Percentiles rank a stretch among this genome's conserved stretches.
Conservation (phyloP, 2,329 filamentous ascomycete genomes). For the Talaromyces sp. region DNA sequence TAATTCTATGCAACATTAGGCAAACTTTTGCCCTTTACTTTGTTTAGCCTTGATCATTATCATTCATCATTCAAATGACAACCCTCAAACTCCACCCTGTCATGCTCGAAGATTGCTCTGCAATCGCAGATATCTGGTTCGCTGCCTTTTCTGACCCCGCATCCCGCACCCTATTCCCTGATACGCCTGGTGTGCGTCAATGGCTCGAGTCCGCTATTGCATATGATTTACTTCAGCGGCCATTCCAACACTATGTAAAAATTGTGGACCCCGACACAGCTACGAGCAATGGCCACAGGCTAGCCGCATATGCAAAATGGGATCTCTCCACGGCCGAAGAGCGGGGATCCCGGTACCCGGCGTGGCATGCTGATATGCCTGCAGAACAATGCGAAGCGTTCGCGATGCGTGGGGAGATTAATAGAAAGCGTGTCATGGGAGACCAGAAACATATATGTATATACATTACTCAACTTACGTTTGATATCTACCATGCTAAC, state of each 20-base stretch:
- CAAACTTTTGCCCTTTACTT: not conserved
- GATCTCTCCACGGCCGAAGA: conserved; percentile 7
- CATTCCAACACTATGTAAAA: not conserved
- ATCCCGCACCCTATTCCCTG: not conserved
- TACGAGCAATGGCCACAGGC: not conserved
- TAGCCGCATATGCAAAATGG: conserved; percentile 10
- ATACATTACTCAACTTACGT: not conserved
- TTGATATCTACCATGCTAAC: not conserved
- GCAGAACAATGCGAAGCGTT: conserved; percentile 1
- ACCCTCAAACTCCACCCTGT: not conserved
- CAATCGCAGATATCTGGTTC: conserved; percentile 4
- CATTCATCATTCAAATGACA: not conserved
- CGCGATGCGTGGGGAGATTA: not conserved
- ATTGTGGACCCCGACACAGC: not conserved
- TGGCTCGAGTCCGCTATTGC: not conserved
- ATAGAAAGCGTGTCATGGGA: not conserved
- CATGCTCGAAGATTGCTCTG: not conserved
- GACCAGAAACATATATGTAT: not conserved
- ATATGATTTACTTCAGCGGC: not conserved
- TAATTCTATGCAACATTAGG: not conserved
- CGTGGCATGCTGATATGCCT: conserved; percentile 9
- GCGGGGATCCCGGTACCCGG: conserved; percentile 4
- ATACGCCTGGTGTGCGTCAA: conserved; percentile 5
- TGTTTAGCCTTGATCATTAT: not conserved
- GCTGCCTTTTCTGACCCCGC: conserved; percentile 4